These are phyloP conservation scores for Corrigiola litoralis DNA, from an alignment of 179 eudicot species.

Conservation along the genomic window DNA sequence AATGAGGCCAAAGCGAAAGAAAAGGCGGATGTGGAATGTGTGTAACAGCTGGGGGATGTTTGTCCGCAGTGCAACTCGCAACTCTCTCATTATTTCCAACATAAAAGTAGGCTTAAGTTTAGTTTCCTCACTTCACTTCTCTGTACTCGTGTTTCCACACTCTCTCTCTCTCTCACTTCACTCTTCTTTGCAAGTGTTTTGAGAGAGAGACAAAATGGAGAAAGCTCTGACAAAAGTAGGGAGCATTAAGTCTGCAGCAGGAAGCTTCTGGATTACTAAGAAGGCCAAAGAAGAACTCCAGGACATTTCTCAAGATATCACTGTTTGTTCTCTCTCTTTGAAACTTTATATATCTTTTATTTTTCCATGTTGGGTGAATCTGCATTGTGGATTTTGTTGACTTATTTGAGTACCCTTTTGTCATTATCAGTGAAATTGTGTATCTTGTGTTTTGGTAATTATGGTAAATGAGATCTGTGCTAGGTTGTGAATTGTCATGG, in stretches of 20 bases:
- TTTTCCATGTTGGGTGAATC: background rate
- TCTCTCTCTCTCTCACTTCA: background rate
- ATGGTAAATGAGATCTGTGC: no score
- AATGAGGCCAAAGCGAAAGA: background rate
- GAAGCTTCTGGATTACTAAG: conserved; percentile 76
- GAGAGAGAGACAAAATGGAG: conserved; percentile 45
- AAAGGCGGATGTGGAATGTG: conserved; percentile 6
- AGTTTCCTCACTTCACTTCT: background rate
- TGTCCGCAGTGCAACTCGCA: conserved; percentile 17
- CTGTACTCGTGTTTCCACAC: background rate
- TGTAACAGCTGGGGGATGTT: conserved; percentile 28
- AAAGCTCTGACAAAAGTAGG: conserved; percentile 68
- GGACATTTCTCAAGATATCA: conserved; percentile 64
- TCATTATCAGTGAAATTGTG: no score
- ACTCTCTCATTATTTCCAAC: conserved; percentile 3
- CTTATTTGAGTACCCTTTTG: background rate
- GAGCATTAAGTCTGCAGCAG: conserved; percentile 58
- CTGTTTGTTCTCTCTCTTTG: conserved; percentile 32
- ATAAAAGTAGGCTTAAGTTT: background rate
- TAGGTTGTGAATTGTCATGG: no score
- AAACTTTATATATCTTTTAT: background rate
- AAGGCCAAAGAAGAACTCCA: conserved; percentile 77
- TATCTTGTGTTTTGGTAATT: no score
- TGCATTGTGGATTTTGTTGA: background rate
- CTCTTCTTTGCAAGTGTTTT: background rate